Percentiles rank a stretch among this genome's conserved stretches.
Evolutionary conservation across 177 flowering plant species (phyloP).

Genomic region (Vitis hybrid): DNA sequence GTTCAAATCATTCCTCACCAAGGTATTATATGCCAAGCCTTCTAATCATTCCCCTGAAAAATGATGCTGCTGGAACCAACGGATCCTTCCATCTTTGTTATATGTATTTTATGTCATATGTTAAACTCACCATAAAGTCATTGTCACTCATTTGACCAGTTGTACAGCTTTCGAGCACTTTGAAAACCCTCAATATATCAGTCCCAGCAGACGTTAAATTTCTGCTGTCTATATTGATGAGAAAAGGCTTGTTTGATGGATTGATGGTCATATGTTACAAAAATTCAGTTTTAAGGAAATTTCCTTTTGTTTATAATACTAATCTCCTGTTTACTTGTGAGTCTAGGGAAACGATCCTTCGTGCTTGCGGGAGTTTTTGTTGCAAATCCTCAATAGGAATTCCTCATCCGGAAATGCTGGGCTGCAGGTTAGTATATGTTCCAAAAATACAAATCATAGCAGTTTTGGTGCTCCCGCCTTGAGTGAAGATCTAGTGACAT

Average conservation of each 20-base stretch:
- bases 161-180: no score
- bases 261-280: no score
- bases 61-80: no score
- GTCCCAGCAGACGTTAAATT: no score
- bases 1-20: slow-evolving; percentile 80
- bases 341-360: slow-evolving; percentile 92
- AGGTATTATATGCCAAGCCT: slow-evolving; percentile 41
- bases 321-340: slow-evolving; percentile 12
- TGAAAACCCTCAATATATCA: no score
- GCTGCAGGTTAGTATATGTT: slow-evolving; percentile 60
- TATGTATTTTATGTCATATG: no score
- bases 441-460: neutral
- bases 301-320: neutral
- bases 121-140: no score
- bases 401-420: slow-evolving; percentile 78
- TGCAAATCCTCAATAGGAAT: slow-evolving; percentile 52
- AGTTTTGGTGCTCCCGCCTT: slow-evolving; percentile 4
- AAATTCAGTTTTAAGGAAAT: neutral
- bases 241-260: no score
- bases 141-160: no score
- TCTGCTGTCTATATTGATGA: no score
- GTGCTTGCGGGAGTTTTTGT: slow-evolving; percentile 85
- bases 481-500: neutral
- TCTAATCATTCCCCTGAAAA: neutral
- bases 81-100: no score